Evolutionary conservation across 139 green algal species (phyloP).

Genomic region (Gonium pectorale): DNA sequence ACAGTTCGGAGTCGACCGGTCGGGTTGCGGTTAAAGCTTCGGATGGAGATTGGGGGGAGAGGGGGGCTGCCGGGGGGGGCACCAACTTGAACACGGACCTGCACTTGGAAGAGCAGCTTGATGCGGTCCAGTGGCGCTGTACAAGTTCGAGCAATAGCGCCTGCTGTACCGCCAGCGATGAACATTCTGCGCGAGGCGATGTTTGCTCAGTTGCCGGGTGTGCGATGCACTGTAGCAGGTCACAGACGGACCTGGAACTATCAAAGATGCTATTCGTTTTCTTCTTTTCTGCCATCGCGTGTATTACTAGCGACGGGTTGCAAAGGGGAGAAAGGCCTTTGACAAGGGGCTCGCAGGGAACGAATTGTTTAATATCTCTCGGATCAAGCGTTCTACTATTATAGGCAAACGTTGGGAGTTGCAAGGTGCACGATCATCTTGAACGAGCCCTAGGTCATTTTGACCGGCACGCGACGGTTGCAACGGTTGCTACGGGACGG

Average conservation of each 20-base stretch:
- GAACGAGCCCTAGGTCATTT: too few relatives aligned
- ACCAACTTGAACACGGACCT: conserved; percentile 53
- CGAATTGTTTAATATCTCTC: too few relatives aligned
- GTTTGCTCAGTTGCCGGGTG: neutral
- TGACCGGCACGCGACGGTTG: too few relatives aligned
- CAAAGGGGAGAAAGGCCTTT: too few relatives aligned
- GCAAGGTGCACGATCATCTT: too few relatives aligned
- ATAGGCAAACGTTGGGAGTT: too few relatives aligned
- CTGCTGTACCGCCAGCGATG: conserved; percentile 54
- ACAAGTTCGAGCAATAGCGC: conserved; percentile 52
- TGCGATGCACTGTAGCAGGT: too few relatives aligned
- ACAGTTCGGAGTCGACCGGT: neutral
- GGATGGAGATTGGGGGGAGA: neutral
- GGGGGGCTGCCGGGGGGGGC: neutral
- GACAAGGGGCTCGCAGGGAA: too few relatives aligned
- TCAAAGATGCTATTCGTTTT: neutral
- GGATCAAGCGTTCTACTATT: too few relatives aligned
- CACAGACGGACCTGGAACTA: conserved; percentile 9
- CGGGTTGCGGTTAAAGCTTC: neutral
- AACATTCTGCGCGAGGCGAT: conserved; percentile 56
- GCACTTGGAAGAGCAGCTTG: conserved; percentile 96
- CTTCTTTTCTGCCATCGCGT: neutral
- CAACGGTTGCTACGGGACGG: too few relatives aligned
- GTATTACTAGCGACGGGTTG: too few relatives aligned
- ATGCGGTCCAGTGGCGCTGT: conserved; percentile 78